Evolutionary conservation across 768 basidiomycete species (phyloP).

Genomic region (Dacryopinax primogenitus): DNA sequence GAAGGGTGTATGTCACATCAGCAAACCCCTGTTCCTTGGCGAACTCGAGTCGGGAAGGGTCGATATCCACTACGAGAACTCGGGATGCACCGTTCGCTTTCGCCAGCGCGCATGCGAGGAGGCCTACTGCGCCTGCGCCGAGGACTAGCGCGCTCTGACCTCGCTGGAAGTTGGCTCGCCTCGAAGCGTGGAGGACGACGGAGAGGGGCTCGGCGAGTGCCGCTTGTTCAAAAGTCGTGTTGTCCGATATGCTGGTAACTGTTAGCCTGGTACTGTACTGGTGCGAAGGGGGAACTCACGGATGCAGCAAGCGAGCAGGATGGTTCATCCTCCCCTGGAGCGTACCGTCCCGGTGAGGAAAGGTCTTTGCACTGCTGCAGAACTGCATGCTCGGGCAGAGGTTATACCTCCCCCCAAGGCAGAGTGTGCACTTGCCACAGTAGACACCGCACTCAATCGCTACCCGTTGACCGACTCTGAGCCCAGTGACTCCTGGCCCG

Average conservation of each 20-base stretch:
- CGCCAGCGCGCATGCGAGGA: conserved; percentile 74
- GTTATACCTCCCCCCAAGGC: conserved; percentile 73
- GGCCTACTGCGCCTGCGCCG: conserved; percentile 86
- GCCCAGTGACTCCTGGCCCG: conserved; percentile 48
- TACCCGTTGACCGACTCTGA: conserved; percentile 70
- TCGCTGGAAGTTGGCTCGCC: conserved; percentile 31
- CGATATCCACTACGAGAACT: conserved; percentile 77
- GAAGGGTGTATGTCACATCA: conserved; percentile 53
- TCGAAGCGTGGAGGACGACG: conserved; percentile 58
- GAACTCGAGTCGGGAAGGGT: conserved; percentile 65
- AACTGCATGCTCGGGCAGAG: conserved; percentile 85
- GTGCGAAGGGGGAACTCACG: conserved; percentile 41
- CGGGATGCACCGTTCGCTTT: conserved; percentile 48
- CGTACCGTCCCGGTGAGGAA: conserved; percentile 87
- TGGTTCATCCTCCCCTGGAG: conserved; percentile 81
- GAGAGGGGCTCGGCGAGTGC: conserved; percentile 90
- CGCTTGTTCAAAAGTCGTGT: conserved; percentile 62
- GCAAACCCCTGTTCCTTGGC: conserved; percentile 66
- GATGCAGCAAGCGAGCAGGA: conserved; percentile 72
- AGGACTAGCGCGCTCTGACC: conserved; percentile 74
- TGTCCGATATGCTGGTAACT: conserved; percentile 30
- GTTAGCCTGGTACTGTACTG: neutral
- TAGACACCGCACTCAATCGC: conserved; percentile 88
- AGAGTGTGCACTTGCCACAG: conserved; percentile 49
- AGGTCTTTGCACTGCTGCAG: conserved; percentile 77